Conservation (phyloP, 2,329 filamentous ascomycete genomes). For the Claviceps pazoutovae region DNA sequence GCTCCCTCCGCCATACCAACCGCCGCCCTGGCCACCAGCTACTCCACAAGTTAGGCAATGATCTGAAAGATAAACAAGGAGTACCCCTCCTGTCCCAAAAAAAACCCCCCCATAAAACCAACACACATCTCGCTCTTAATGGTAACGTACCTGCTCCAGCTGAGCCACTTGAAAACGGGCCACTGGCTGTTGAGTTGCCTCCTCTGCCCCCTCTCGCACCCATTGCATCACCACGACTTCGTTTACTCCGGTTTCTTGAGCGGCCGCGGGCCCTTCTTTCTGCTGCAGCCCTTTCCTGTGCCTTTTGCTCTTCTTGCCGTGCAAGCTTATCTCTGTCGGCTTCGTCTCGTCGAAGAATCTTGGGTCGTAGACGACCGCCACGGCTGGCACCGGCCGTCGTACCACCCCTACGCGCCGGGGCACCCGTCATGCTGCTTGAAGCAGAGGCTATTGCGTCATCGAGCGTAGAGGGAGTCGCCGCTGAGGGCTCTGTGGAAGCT, state of each 20-base stretch:
- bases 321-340: constrained; percentile 33
- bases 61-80: background rate
- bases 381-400: constrained; percentile 22
- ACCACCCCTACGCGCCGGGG: constrained; percentile 16
- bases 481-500: constrained; percentile 7
- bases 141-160: constrained; percentile 11
- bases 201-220: constrained; percentile 25
- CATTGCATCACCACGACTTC: constrained; percentile 31
- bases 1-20: constrained; percentile 19
- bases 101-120: background rate
- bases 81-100: no score
- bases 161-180: constrained; percentile 23
- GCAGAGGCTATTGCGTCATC: constrained; percentile 9
- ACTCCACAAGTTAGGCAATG: background rate
- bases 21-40: constrained; percentile 13
- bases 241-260: constrained; percentile 26
- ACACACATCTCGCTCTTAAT: background rate
- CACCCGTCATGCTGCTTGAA: constrained; percentile 13
- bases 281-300: constrained; percentile 25
- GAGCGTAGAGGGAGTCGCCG: constrained; percentile 8
- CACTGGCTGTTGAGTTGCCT: constrained; percentile 22
- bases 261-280: constrained; percentile 25
- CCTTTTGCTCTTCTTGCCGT: constrained; percentile 29
- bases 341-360: constrained; percentile 35
- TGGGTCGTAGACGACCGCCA: constrained; percentile 32